Evolutionary conservation across 1,284 basidiomycete genomes (phyloP).

Genomic region (Boletus sp.): DNA sequence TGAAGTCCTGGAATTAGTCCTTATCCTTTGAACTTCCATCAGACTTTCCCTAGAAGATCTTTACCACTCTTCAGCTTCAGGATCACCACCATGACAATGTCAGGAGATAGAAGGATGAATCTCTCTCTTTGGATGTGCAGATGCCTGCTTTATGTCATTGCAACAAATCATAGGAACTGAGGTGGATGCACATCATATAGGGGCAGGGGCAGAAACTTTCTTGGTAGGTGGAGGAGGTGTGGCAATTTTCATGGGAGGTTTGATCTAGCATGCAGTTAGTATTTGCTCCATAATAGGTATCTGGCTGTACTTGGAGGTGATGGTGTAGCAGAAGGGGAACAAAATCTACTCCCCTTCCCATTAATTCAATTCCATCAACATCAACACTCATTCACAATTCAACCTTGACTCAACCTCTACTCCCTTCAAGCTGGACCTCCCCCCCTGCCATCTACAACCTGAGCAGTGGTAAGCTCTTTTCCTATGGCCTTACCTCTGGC

Average conservation of each 20-base stretch:
- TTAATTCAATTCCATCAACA: too few species aligned
- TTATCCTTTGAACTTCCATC: too few species aligned
- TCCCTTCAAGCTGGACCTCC: too few species aligned
- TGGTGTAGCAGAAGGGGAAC: conserved; percentile 51
- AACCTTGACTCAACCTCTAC: too few species aligned
- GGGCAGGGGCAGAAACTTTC: conserved; percentile 43
- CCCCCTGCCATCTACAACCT: too few species aligned
- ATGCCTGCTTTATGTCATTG: conserved; percentile 57
- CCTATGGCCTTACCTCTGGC: too few species aligned
- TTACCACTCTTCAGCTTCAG: too few species aligned
- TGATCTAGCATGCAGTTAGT: conserved; percentile 53
- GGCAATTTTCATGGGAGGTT: conserved; percentile 59
- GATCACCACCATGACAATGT: too few species aligned
- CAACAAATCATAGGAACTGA: conserved; percentile 81
- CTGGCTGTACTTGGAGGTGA: conserved; percentile 50
- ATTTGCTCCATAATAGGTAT: conserved; percentile 56
- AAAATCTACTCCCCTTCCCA: conserved; percentile 48
- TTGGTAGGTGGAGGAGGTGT: conserved; percentile 48
- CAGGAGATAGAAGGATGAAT: conserved; percentile 96
- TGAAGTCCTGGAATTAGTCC: too few species aligned
- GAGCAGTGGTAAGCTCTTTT: too few species aligned
- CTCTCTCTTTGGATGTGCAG: conserved; percentile 92
- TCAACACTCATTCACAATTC: too few species aligned
- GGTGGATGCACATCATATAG: conserved; percentile 69
- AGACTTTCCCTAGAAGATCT: too few species aligned